Conservation (phyloP, 257 asterid species). For the Nicotiana benthamiana region DNA sequence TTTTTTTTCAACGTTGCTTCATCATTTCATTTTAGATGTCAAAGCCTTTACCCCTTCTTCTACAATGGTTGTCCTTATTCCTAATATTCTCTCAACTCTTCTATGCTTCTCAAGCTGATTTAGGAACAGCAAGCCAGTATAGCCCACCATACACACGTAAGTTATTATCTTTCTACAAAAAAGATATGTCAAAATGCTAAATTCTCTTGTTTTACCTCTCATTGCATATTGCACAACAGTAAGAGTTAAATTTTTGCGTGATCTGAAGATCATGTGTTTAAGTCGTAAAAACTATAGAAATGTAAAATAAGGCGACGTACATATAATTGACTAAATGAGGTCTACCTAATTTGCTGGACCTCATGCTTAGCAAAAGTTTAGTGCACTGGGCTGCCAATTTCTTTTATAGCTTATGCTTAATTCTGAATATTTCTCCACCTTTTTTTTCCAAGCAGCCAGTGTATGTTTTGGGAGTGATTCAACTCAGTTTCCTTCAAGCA, state of each 20-base stretch:
- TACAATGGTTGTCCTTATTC: slow-evolving; percentile 20
- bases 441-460: slow-evolving; percentile 32
- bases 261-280: neutral
- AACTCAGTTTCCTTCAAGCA: slow-evolving; percentile 58
- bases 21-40: neutral
- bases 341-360: neutral
- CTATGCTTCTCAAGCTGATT: slow-evolving; percentile 37
- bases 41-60: slow-evolving; percentile 6
- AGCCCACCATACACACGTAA: slow-evolving; percentile 67
- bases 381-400: neutral
- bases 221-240: neutral
- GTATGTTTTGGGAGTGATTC: slow-evolving; percentile 57
- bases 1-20: neutral
- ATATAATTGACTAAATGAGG: neutral
- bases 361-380: neutral
- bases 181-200: neutral
- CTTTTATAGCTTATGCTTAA: neutral
- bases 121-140: slow-evolving; percentile 64
- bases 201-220: neutral
- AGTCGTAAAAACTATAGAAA: neutral
- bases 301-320: neutral
- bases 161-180: neutral
- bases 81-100: slow-evolving; percentile 4
- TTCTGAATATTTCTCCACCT: neutral
- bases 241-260: neutral